phyloP scores from a whole-genome alignment of 1,284 basidiomycete species.

The Cryptococcus amylolentus region DNA sequence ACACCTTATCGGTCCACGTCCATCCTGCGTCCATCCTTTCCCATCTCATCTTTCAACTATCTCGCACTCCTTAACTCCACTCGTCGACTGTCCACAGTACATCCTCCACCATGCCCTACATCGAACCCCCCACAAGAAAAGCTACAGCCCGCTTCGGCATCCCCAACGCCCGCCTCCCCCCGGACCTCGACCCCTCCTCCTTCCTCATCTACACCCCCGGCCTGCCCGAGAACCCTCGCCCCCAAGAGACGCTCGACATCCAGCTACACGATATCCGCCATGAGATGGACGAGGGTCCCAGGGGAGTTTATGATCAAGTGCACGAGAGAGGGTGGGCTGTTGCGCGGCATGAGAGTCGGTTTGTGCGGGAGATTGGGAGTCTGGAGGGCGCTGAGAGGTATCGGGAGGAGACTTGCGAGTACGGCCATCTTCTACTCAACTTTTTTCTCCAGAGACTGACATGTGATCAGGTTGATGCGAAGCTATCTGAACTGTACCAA shows the following conservation, averaged over 20 bases:
- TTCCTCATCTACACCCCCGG: not conserved
- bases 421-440: slow-evolving; percentile 4
- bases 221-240: not conserved
- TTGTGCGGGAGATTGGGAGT: slow-evolving; percentile 9
- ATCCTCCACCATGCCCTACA: not conserved
- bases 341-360: slow-evolving; percentile 13
- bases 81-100: too few relatives aligned
- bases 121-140: not conserved
- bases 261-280: not conserved
- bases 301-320: slow-evolving; percentile 17
- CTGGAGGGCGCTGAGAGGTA: slow-evolving; percentile 25
- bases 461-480: slow-evolving; percentile 16
- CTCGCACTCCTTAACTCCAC: too few relatives aligned
- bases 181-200: not conserved
- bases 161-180: not conserved
- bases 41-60: too few relatives aligned
- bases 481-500: slow-evolving; percentile 19
- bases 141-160: not conserved
- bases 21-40: too few relatives aligned
- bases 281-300: not conserved
- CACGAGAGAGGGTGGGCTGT: slow-evolving; percentile 22
- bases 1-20: too few relatives aligned
- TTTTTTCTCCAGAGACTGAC: not conserved
- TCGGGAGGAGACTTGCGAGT: slow-evolving; percentile 23
- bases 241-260: not conserved